A percentile compares a stretch with the other conserved stretches of the same genome.
Evolutionary conservation across 345 rosid species (phyloP).

Genomic region (Dipteronia dyeriana): DNA sequence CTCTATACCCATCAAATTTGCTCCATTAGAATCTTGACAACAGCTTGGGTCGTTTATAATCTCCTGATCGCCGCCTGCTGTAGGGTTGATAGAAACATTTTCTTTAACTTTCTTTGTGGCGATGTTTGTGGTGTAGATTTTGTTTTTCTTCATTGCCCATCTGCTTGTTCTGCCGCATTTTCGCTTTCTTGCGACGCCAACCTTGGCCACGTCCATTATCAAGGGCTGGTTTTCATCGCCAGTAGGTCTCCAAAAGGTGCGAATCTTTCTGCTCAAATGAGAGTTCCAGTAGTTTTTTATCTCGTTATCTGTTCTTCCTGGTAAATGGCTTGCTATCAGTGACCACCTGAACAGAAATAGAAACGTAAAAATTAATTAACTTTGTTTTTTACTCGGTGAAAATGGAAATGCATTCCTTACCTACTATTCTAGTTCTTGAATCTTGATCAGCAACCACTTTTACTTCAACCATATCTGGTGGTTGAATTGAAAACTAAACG

Average conservation of each 20-base stretch:
- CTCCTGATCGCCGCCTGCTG: not conserved
- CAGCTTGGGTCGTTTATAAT: conserved; percentile 10
- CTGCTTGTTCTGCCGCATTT: conserved; percentile 34
- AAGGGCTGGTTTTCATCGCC: conserved; percentile 1
- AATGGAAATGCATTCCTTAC: no score
- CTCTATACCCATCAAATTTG: not conserved
- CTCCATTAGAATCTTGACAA: conserved; percentile 9
- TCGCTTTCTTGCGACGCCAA: conserved; percentile 5
- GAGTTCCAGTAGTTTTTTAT: conserved; percentile 76
- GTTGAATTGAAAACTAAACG: no score
- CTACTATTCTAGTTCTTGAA: no score
- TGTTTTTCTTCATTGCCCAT: conserved; percentile 29
- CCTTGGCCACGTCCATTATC: conserved; percentile 19
- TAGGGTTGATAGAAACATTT: not conserved
- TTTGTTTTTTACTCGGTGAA: not conserved
- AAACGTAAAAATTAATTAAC: not conserved
- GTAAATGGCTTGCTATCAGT: conserved; percentile 53
- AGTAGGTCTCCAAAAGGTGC: conserved; percentile 32
- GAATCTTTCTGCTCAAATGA: conserved; percentile 51
- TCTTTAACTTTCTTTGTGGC: not conserved
- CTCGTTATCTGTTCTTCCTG: conserved; percentile 77
- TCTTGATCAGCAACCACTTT: no score
- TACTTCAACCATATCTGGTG: no score
- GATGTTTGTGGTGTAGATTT: not conserved
- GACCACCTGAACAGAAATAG: conserved; percentile 51